Conservation (phyloP, 2,329 filamentous ascomycete genomes). For the Colletotrichum sp. region DNA sequence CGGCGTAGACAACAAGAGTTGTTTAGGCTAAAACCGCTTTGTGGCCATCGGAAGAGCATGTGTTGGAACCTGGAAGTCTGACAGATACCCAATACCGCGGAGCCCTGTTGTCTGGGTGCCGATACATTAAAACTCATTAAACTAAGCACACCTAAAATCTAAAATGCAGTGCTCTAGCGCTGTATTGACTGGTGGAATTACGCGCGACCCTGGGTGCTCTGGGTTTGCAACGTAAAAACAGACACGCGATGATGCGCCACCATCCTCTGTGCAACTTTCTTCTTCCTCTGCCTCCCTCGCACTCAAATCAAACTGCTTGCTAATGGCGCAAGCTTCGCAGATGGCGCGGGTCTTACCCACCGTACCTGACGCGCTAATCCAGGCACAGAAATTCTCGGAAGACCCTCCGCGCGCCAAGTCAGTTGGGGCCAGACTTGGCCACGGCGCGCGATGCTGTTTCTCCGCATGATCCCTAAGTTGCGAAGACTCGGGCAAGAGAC, state of each 20-base stretch:
- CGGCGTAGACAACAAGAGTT: background rate
- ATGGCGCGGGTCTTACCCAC: background rate
- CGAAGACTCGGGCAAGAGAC: too few species aligned
- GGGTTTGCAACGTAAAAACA: background rate
- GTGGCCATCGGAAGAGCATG: background rate
- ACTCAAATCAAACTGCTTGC: background rate
- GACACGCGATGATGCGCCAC: background rate
- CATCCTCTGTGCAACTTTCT: background rate
- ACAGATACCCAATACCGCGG: background rate
- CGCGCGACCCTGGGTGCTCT: background rate
- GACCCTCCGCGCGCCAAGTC: slow-evolving; percentile 7
- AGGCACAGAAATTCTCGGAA: slow-evolving; percentile 17
- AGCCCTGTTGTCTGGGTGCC: background rate
- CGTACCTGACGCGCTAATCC: background rate
- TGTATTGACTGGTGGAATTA: slow-evolving; percentile 5
- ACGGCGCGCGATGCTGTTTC: background rate
- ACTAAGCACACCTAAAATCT: background rate
- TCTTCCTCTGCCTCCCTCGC: background rate
- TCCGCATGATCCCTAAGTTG: background rate
- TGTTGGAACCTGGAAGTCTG: background rate
- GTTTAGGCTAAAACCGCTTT: background rate
- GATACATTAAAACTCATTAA: background rate
- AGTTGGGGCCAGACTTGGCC: background rate
- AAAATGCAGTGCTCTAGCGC: background rate
- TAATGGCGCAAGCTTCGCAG: background rate